These are phyloP conservation scores for Trypanosoma avium DNA, from an alignment of 208 protist genomes.

Conservation along the genomic window DNA sequence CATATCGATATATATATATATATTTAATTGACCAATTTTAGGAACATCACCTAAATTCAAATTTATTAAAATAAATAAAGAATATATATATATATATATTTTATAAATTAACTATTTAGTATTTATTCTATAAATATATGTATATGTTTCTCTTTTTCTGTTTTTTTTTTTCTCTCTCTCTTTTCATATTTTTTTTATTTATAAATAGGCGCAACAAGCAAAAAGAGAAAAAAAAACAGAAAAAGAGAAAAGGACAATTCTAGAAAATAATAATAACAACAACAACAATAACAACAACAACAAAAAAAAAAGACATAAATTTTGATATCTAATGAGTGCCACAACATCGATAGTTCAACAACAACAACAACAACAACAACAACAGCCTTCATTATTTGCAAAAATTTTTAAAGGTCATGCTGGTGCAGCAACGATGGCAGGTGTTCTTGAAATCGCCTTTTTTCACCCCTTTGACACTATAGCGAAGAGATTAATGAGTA, in stretches of 20 bases:
- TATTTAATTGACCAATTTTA: too few relatives aligned
- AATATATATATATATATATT: background rate
- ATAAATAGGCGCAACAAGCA: background rate
- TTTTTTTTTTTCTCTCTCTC: slow-evolving; percentile 11
- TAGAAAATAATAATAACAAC: background rate
- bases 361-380: slow-evolving; percentile 17
- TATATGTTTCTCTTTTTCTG: background rate
- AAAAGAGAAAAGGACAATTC: background rate
- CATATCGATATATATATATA: background rate
- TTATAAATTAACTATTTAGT: background rate
- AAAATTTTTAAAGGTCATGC: slow-evolving; percentile 52
- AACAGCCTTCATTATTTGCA: slow-evolving; percentile 41
- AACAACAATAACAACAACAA: background rate
- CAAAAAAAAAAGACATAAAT: background rate
- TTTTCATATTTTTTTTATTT: slow-evolving; percentile 5
- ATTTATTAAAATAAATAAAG: too few relatives aligned
- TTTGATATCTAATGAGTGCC: background rate
- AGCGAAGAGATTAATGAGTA: slow-evolving; percentile 89
- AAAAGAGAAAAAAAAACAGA: background rate
- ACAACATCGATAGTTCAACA: slow-evolving; percentile 3
- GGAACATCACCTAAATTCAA: too few relatives aligned
- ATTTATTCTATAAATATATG: background rate
- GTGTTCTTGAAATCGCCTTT: slow-evolving; percentile 81
- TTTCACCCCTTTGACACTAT: slow-evolving; percentile 91
- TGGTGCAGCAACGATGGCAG: slow-evolving; percentile 65